phyloP scores from a whole-genome alignment of 441 rosid genomes.

The Melianthus villosus region DNA sequence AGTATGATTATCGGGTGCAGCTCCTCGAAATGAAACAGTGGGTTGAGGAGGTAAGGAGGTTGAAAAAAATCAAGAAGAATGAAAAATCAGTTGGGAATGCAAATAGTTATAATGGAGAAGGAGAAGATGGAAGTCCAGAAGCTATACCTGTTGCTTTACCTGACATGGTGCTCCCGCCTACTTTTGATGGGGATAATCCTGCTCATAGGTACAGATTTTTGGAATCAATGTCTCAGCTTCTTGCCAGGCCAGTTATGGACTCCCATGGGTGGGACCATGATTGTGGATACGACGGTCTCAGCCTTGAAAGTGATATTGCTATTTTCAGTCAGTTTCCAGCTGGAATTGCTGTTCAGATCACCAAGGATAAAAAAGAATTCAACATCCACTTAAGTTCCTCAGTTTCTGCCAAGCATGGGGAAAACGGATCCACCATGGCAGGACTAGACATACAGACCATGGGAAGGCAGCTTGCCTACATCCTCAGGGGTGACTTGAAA shows the following conservation, averaged over 20 bases:
- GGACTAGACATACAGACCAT: constrained; percentile 75
- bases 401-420: constrained; percentile 47
- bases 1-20: constrained; percentile 68
- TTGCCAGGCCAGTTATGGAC: constrained; percentile 42
- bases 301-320: constrained; percentile 39
- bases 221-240: too few species aligned
- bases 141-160: constrained; percentile 68
- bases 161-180: constrained; percentile 62
- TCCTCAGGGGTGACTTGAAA: constrained; percentile 59
- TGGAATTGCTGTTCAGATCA: constrained; percentile 43
- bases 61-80: too few species aligned
- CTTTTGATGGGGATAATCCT: constrained; percentile 67
- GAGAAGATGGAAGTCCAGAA: constrained; percentile 61
- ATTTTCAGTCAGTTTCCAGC: constrained; percentile 42
- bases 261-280: constrained; percentile 48
- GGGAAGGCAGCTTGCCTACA: constrained; percentile 70
- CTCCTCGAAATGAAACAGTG: constrained; percentile 65
- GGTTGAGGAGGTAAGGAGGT: too few species aligned
- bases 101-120: constrained; percentile 26
- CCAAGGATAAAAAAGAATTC: constrained; percentile 70
- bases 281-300: constrained; percentile 68
- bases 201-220: constrained; percentile 31
- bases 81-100: constrained; percentile 38
- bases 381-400: constrained; percentile 72
- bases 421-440: constrained; percentile 60